Percentiles rank a stretch among this genome's conserved stretches.
Evolutionary conservation across 441 rosid genomes (phyloP).

Genomic region (Euphorbia celastroides): DNA sequence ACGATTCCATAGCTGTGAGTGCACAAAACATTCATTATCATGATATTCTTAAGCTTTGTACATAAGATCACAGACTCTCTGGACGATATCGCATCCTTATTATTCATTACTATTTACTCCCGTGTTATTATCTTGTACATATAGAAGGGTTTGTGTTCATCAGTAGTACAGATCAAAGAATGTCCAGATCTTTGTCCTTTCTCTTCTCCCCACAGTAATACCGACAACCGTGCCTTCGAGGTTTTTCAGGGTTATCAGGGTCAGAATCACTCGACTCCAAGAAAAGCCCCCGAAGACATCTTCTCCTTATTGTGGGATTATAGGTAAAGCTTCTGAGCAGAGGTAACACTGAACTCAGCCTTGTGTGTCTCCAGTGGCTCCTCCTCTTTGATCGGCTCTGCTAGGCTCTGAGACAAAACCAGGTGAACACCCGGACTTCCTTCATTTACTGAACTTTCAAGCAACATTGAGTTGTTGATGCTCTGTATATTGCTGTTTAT

Average conservation of each 20-base stretch:
- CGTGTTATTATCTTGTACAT: conserved; percentile 10
- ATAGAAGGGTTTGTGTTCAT: conserved; percentile 3
- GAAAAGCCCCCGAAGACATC: conserved; percentile 76
- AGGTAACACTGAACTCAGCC: conserved; percentile 34
- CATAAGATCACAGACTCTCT: conserved; percentile 9
- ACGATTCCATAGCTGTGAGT: not conserved
- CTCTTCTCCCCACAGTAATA: conserved; percentile 35
- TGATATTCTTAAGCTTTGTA: conserved; percentile 2
- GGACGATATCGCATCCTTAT: conserved; percentile 32
- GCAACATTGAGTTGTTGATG: conserved; percentile 60
- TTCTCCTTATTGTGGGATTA: conserved; percentile 55
- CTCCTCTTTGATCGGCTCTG: conserved; percentile 25
- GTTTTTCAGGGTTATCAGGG: conserved; percentile 56
- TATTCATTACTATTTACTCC: conserved; percentile 1
- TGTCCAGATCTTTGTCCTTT: conserved; percentile 34
- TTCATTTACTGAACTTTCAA: conserved; percentile 49
- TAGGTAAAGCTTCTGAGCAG: conserved; percentile 42
- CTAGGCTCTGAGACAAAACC: conserved; percentile 20
- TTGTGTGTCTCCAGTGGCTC: conserved; percentile 32
- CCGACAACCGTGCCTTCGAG: conserved; percentile 69
- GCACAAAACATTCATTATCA: conserved; percentile 16
- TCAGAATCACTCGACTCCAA: conserved; percentile 74
- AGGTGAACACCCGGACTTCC: conserved; percentile 68
- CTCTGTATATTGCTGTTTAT: conserved; percentile 66
- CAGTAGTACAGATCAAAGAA: conserved; percentile 19